Conservation (phyloP, 805 yeast genomes). For the Candida vaughaniae region DNA sequence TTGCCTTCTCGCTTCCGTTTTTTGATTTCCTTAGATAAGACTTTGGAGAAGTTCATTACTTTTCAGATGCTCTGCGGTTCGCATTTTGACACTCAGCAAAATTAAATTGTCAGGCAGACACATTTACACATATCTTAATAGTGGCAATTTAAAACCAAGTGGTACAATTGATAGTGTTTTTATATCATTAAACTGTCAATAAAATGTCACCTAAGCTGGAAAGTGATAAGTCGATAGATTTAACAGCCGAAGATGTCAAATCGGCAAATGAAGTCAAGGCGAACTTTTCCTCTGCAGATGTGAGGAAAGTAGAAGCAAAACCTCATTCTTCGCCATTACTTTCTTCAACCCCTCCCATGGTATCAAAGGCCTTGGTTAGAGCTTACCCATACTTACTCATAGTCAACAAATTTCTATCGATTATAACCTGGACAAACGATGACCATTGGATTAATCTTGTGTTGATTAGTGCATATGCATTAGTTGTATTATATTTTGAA, state of each 20-base stretch:
- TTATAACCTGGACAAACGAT: constrained; percentile 89
- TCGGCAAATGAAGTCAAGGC: constrained; percentile 25
- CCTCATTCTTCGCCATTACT: constrained; percentile 76
- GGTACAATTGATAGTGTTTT: too few relatives aligned
- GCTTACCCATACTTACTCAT: constrained; percentile 84
- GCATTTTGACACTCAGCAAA: too few relatives aligned
- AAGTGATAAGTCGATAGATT: neutral
- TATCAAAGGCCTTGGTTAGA: constrained; percentile 75
- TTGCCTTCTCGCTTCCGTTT: constrained; percentile 23
- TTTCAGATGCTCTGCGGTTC: constrained; percentile 5
- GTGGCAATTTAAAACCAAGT: too few relatives aligned
- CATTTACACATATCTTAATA: too few relatives aligned
- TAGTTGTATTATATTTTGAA: constrained; percentile 75
- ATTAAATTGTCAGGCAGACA: too few relatives aligned
- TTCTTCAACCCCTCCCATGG: constrained; percentile 87
- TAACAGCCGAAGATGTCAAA: neutral
- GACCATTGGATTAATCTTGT: constrained; percentile 75
- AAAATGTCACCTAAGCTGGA: too few relatives aligned
- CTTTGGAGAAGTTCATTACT: constrained; percentile 48
- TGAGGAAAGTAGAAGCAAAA: constrained; percentile 14
- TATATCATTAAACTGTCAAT: too few relatives aligned
- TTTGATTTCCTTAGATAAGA: constrained; percentile 51
- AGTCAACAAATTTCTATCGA: constrained; percentile 64
- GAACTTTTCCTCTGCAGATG: constrained; percentile 20
- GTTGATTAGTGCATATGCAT: constrained; percentile 51